Conservation (phyloP, 805 yeast species). For the Metschnikowia cerradonensis region DNA sequence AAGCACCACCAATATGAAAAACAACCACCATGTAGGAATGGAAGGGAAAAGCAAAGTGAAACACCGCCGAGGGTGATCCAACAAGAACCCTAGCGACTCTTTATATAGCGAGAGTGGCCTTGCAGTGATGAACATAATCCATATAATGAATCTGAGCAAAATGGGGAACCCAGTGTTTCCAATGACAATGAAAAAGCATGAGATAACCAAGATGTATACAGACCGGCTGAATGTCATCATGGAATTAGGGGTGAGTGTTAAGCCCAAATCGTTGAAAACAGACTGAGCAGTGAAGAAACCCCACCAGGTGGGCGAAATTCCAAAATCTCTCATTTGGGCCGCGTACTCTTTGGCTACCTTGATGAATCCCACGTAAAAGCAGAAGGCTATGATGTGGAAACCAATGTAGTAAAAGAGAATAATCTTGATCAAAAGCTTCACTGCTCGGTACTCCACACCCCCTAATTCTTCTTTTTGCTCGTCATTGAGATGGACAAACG, state of each 20-base stretch:
- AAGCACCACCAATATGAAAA: slow-evolving; percentile 64
- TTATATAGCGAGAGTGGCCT: slow-evolving; percentile 58
- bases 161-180: slow-evolving; percentile 97
- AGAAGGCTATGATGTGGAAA: slow-evolving; percentile 55
- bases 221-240: slow-evolving; percentile 64
- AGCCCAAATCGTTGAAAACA: slow-evolving; percentile 81
- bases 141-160: slow-evolving; percentile 71
- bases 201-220: slow-evolving; percentile 59
- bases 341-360: slow-evolving; percentile 37
- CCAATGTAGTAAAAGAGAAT: slow-evolving; percentile 70
- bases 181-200: slow-evolving; percentile 70
- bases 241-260: slow-evolving; percentile 76
- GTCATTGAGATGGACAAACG: slow-evolving; percentile 75
- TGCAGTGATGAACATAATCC: slow-evolving; percentile 68
- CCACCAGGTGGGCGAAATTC: slow-evolving; percentile 87
- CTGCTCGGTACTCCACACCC: slow-evolving; percentile 93
- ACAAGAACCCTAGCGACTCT: slow-evolving; percentile 79
- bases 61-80: slow-evolving; percentile 97
- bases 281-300: slow-evolving; percentile 80
- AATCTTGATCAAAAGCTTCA: slow-evolving; percentile 67
- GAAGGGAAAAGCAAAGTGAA: slow-evolving; percentile 89
- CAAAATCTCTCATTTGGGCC: slow-evolving; percentile 45
- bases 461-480: slow-evolving; percentile 92
- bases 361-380: slow-evolving; percentile 59
- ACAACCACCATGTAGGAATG: slow-evolving; percentile 93